phyloP scores from a whole-genome alignment of 768 basidiomycete genomes.

The Tremella mesenterica region DNA sequence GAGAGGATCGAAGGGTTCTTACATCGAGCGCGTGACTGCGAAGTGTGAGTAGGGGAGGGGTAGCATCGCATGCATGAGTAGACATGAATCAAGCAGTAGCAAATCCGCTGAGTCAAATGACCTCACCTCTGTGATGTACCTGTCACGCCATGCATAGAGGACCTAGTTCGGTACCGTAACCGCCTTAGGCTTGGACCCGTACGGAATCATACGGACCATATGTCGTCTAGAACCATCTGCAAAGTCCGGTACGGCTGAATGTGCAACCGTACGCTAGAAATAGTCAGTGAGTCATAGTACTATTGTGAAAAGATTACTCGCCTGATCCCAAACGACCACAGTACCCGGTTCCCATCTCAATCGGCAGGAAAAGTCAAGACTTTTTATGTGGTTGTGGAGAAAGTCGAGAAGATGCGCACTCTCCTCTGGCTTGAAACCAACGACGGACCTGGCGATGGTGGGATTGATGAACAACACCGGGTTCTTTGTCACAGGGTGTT shows the following conservation, averaged over 20 bases:
- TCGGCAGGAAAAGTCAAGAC: slow-evolving; percentile 2
- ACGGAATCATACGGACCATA: not conserved
- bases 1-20: too few species aligned
- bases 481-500: slow-evolving; percentile 2
- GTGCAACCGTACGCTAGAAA: not conserved
- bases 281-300: not conserved
- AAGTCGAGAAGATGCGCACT: slow-evolving; percentile 1
- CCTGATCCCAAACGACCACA: slow-evolving; percentile 1
- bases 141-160: too few species aligned
- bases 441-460: not conserved
- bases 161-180: too few species aligned
- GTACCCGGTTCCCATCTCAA: slow-evolving; percentile 1
- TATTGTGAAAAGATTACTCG: not conserved
- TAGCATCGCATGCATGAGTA: too few species aligned
- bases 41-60: too few species aligned
- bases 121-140: too few species aligned
- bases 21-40: too few species aligned
- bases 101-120: too few species aligned
- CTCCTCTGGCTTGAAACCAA: slow-evolving; percentile 5
- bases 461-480: slow-evolving; percentile 3
- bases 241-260: not conserved
- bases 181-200: not conserved
- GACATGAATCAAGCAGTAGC: too few species aligned
- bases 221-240: not conserved
- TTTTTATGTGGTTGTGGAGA: not conserved